Conservation (phyloP, 768 basidiomycete genomes). For the Boletus rufocinnamomeus region DNA sequence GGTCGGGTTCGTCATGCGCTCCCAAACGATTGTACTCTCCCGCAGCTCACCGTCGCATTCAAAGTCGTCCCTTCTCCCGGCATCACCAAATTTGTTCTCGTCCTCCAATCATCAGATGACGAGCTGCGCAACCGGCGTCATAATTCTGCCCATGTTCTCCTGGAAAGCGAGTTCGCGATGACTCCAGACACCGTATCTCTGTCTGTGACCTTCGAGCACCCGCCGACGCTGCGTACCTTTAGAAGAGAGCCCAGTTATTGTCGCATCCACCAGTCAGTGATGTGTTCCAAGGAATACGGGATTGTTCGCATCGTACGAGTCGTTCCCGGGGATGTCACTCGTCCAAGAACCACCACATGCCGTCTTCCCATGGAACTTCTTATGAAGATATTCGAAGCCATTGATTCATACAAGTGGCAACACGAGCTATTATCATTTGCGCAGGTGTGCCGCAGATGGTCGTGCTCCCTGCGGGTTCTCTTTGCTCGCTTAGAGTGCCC, state of each 20-base stretch:
- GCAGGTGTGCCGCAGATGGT: slow-evolving; percentile 15
- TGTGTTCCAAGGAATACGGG: background rate
- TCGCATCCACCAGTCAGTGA: background rate
- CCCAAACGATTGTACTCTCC: background rate
- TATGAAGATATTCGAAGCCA: background rate
- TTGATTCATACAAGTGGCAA: slow-evolving; percentile 1
- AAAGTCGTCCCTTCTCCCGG: background rate
- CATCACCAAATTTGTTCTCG: background rate
- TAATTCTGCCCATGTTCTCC: background rate
- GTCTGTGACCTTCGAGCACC: background rate
- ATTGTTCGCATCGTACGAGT: background rate
- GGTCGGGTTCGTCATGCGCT: background rate
- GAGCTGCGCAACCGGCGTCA: background rate
- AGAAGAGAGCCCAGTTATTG: background rate
- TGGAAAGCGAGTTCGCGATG: background rate
- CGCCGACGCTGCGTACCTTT: background rate
- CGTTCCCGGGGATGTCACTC: background rate
- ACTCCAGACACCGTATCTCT: background rate
- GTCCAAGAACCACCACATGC: background rate
- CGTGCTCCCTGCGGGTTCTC: background rate
- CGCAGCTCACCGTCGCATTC: background rate
- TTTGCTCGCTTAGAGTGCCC: background rate
- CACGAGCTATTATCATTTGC: slow-evolving; percentile 5
- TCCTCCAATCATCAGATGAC: background rate
- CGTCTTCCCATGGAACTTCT: slow-evolving; percentile 5